Conservation (phyloP, 768 basidiomycete species). For the Phaeotremella fagi region DNA sequence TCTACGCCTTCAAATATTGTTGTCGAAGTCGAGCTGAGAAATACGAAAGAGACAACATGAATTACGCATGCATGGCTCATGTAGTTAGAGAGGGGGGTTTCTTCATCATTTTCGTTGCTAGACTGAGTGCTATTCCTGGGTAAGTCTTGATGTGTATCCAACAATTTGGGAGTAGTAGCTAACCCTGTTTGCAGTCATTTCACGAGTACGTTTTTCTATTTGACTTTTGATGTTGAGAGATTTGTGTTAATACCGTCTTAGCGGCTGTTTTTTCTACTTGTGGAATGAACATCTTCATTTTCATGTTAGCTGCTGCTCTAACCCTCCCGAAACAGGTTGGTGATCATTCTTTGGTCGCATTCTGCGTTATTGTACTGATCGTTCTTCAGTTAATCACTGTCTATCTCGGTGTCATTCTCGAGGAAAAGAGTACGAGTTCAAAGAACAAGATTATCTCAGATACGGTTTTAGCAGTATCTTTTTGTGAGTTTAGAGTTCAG, state of each 20-base stretch:
- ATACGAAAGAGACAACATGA: conserved; percentile 43
- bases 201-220: conserved; percentile 8
- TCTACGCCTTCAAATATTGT: conserved; percentile 45
- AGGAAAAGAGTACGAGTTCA: conserved; percentile 41
- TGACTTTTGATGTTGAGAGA: not conserved
- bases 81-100: conserved; percentile 49
- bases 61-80: conserved; percentile 48
- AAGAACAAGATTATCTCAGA: conserved; percentile 65
- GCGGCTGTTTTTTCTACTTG: conserved; percentile 46
- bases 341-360: not conserved
- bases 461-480: conserved; percentile 62
- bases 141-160: conserved; percentile 19
- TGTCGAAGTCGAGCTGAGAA: conserved; percentile 36
- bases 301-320: conserved; percentile 35
- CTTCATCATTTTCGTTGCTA: conserved; percentile 44
- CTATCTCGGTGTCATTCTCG: conserved; percentile 66
- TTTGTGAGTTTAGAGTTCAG: conserved; percentile 36
- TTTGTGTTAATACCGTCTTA: conserved; percentile 4
- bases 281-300: conserved; percentile 44
- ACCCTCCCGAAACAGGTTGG: conserved; percentile 47
- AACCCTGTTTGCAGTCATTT: conserved; percentile 16
- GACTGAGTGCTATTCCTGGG: conserved; percentile 49
- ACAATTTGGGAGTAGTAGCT: too few species aligned
- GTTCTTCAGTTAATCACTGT: conserved; percentile 68
- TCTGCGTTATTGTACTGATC: not conserved